Evolutionary conservation across 1,139 yeast genomes (phyloP).

Genomic region (Candida dubliniensis): DNA sequence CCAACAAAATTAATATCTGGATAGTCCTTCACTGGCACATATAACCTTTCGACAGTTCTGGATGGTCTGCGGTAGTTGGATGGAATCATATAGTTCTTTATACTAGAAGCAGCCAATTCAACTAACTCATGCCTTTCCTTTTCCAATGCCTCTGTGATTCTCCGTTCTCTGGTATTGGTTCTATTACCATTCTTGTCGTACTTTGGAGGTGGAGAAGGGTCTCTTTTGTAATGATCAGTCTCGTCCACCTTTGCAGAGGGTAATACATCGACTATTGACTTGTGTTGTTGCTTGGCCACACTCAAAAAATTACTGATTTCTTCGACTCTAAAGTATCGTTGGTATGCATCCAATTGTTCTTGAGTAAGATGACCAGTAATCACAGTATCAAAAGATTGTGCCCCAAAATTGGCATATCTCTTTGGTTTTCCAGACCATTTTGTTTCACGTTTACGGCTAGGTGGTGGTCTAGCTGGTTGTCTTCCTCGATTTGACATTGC

Average conservation of each 20-base stretch:
- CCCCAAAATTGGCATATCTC: slow-evolving; percentile 32
- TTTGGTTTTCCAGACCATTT: slow-evolving; percentile 48
- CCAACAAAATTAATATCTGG: slow-evolving; percentile 96
- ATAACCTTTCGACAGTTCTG: slow-evolving; percentile 76
- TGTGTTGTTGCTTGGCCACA: slow-evolving; percentile 53
- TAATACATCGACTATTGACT: slow-evolving; percentile 38
- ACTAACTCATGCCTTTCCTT: slow-evolving; percentile 78
- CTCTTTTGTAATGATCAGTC: slow-evolving; percentile 38
- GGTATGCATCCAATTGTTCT: slow-evolving; percentile 85
- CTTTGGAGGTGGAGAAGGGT: slow-evolving; percentile 92
- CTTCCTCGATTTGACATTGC: slow-evolving; percentile 10
- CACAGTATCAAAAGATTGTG: slow-evolving; percentile 38
- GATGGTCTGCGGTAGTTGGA: slow-evolving; percentile 70
- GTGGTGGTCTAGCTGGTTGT: slow-evolving; percentile 1
- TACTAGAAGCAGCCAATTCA: slow-evolving; percentile 65
- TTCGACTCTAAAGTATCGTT: slow-evolving; percentile 70
- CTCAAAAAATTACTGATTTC: slow-evolving; percentile 57
- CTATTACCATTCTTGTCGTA: slow-evolving; percentile 84
- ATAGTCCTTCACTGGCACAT: slow-evolving; percentile 81
- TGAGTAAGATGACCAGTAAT: slow-evolving; percentile 62
- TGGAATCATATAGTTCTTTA: slow-evolving; percentile 85
- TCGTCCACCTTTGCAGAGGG: slow-evolving; percentile 33
- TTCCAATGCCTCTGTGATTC: slow-evolving; percentile 63
- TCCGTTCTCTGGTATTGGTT: slow-evolving; percentile 75
- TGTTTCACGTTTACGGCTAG: slow-evolving; percentile 19